Evolutionary conservation across 2,329 filamentous ascomycete species (phyloP).

Genomic region (Chrysoporthe austroafricana): DNA sequence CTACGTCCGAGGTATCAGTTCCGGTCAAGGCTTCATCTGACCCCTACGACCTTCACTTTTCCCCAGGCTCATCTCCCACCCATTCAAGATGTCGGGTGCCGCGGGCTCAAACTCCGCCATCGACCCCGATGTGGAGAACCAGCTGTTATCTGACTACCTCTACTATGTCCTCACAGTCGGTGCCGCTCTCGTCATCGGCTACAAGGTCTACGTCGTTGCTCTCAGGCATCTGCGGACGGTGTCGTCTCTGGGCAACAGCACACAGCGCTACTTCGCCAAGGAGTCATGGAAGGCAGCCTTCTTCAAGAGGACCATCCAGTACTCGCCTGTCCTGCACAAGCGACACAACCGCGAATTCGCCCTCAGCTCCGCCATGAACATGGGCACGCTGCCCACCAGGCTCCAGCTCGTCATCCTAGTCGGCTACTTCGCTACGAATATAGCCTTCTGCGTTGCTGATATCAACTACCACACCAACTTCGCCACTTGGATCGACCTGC

Average conservation of each 20-base stretch:
- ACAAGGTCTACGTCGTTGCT: slow-evolving; percentile 65
- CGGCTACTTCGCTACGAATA: slow-evolving; percentile 71
- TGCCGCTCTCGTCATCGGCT: slow-evolving; percentile 65
- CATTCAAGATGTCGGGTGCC: slow-evolving; percentile 27
- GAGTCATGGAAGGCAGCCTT: slow-evolving; percentile 58
- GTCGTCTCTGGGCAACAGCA: slow-evolving; percentile 76
- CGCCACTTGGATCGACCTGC: slow-evolving; percentile 48
- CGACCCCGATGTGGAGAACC: slow-evolving; percentile 49
- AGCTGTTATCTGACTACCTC: slow-evolving; percentile 63
- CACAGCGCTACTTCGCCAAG: slow-evolving; percentile 76
- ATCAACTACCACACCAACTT: slow-evolving; percentile 61
- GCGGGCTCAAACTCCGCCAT: slow-evolving; percentile 36
- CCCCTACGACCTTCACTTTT: neutral
- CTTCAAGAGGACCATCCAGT: slow-evolving; percentile 69
- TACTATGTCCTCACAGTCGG: slow-evolving; percentile 67
- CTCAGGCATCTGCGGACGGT: slow-evolving; percentile 73
- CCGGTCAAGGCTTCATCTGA: neutral
- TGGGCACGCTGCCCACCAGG: slow-evolving; percentile 76
- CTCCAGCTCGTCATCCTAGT: slow-evolving; percentile 73
- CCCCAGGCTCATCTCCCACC: too few species aligned
- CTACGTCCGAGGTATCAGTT: neutral
- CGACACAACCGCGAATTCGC: slow-evolving; percentile 76
- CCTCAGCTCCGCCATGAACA: slow-evolving; percentile 62
- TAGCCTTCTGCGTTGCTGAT: slow-evolving; percentile 74
- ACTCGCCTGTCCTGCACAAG: slow-evolving; percentile 73